Conservation (phyloP, 2,329 filamentous ascomycete genomes). For the Penicillium capsulatum region DNA sequence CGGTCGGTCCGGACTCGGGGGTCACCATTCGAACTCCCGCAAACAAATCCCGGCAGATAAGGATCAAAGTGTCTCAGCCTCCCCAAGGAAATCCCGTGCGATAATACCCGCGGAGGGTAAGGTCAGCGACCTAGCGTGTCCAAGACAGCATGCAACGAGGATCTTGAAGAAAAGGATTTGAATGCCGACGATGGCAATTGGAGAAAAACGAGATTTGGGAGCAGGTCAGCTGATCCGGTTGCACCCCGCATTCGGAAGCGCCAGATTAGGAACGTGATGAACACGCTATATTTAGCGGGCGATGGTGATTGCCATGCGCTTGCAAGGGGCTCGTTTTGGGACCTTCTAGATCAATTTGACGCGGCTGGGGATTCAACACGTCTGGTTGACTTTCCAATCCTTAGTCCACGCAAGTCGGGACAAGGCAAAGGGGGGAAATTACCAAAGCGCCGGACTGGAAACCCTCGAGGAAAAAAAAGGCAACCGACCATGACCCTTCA, state of each 20-base stretch:
- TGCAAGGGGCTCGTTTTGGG: background rate
- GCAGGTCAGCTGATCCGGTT: constrained; percentile 11
- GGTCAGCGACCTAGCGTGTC: too few species aligned
- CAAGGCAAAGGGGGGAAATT: too few species aligned
- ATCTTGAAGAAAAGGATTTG: background rate
- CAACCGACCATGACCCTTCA: too few species aligned
- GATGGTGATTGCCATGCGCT: too few species aligned
- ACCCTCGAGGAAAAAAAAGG: too few species aligned
- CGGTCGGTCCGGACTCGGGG: constrained; percentile 17
- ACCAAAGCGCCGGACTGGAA: too few species aligned
- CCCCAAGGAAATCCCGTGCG: background rate
- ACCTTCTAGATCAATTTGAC: background rate
- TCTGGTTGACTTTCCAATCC: too few species aligned
- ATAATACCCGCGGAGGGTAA: constrained; percentile 21
- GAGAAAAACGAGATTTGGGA: constrained; percentile 6
- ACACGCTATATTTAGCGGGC: constrained; percentile 3
- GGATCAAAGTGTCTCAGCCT: constrained; percentile 16
- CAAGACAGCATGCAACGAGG: constrained; percentile 5
- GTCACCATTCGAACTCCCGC: constrained; percentile 12
- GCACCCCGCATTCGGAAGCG: constrained; percentile 13
- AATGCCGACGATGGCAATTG: background rate
- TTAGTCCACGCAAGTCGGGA: too few species aligned
- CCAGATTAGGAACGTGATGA: constrained; percentile 5
- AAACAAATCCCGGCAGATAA: constrained; percentile 11
- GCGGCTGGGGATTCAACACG: too few species aligned